Evolutionary conservation across 192 early-diverging fungal genomes (phyloP), one percentile per base, ranked within the genome.

Genomic region (Endogone sp.): DNA sequence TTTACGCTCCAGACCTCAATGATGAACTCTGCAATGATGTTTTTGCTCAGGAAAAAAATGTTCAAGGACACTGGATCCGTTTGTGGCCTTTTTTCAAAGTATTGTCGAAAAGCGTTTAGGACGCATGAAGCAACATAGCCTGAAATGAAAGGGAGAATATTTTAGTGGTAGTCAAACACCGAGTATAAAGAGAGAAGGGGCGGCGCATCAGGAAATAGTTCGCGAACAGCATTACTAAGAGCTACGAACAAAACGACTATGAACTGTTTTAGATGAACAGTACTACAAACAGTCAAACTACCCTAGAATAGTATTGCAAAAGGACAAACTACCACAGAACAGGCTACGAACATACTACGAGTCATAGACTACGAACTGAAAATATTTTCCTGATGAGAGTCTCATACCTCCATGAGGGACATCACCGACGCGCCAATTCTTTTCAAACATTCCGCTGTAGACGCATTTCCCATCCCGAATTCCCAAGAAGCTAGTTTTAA

Each of bases 391-490:
- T 31, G 3, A 68, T 68, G 16, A 29, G 24, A 60, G 54, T 30
- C 20, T 68, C n/a, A 26, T 37, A 66, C 73, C 67, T 75, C 68
- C 73, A 62, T 75, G 68, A n/a, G 73, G 73, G 16, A 75, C 73
- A 10, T 26, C 29, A 2, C 73, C 73, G 23, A 69, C 66, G 44
- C 57, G 62, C 62, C 62, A 74, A 24, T 68, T 49, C 9, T 30
- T 6, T 8, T 22, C 0, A 24, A 69, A 60, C n/a, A 61, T 13
- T 4, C 73, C 73, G 56, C 25, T 13, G 20, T 70, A 75, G 29
- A 49, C 30, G 16, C 32, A 21, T 13, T 63, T 29, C 49, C 64
- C 73, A 30, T n/a, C 60, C 2, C 20, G 20, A 23, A 20, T 6
- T 16, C 67, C 73, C 28, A 75, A 22, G 57, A 66, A 69, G 10